Conservation (phyloP, 768 basidiomycete species). For the Tubosaeta sp. region DNA sequence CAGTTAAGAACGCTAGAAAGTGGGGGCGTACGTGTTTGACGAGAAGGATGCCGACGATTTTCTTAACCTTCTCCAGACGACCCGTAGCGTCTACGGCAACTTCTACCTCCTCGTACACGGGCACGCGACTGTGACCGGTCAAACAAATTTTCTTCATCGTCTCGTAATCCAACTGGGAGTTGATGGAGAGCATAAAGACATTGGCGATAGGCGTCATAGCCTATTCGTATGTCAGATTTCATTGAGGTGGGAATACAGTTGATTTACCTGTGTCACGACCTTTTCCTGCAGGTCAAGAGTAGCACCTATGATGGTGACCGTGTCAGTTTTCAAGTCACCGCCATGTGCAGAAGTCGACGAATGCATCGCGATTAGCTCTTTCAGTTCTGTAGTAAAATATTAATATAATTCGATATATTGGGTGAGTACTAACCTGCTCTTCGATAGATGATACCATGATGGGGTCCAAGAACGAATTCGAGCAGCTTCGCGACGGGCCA, state of each 20-base stretch:
- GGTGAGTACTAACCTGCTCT: constrained; percentile 46
- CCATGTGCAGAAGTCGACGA: constrained; percentile 66
- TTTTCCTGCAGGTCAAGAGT: constrained; percentile 89
- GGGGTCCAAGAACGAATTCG: constrained; percentile 70
- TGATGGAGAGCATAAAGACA: constrained; percentile 87
- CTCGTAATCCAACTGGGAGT: constrained; percentile 77
- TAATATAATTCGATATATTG: neutral
- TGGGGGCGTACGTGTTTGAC: constrained; percentile 60
- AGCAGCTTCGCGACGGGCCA: constrained; percentile 87
- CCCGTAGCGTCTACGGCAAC: constrained; percentile 39
- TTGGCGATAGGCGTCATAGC: constrained; percentile 79
- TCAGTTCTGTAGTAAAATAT: constrained; percentile 50
- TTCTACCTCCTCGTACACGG: constrained; percentile 76
- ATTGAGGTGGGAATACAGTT: neutral
- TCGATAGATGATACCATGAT: constrained; percentile 90
- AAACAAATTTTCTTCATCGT: constrained; percentile 70
- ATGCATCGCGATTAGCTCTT: constrained; percentile 89
- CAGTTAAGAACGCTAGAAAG: neutral
- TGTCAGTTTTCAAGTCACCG: constrained; percentile 83
- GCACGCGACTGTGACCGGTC: constrained; percentile 81
- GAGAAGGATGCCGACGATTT: constrained; percentile 80
- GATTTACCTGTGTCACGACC: constrained; percentile 59
- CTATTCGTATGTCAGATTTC: constrained; percentile 27
- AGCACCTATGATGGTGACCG: constrained; percentile 85
- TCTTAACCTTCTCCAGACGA: constrained; percentile 59